phyloP scores from a whole-genome alignment of 75 land plant genomes.

The Selaginella moellendorffii region DNA sequence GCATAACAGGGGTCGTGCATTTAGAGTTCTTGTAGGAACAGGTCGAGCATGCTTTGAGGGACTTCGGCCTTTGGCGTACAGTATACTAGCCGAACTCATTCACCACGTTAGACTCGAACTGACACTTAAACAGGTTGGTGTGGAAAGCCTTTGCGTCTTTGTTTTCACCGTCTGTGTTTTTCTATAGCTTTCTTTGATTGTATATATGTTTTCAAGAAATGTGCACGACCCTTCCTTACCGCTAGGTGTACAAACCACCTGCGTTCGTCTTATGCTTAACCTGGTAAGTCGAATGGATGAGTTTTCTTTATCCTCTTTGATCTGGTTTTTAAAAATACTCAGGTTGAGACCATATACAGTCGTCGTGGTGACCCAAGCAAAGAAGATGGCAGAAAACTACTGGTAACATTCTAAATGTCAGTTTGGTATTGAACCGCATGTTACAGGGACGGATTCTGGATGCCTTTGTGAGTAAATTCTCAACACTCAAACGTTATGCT shows the following conservation, averaged over 20 bases:
- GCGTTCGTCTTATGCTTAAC: slow-evolving; percentile 96
- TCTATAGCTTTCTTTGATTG: slow-evolving; percentile 81
- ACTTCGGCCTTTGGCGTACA: slow-evolving; percentile 91
- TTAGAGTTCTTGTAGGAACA: slow-evolving; percentile 92
- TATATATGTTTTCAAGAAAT: slow-evolving; percentile 92
- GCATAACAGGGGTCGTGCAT: background rate
- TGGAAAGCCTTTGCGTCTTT: no score
- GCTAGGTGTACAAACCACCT: slow-evolving; percentile 87
- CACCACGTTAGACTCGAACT: slow-evolving; percentile 91
- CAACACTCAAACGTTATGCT: slow-evolving; percentile 72
- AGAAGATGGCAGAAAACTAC: slow-evolving; percentile 81
- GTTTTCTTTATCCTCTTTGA: background rate
- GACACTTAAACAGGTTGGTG: slow-evolving; percentile 58
- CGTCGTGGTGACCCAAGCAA: slow-evolving; percentile 70
- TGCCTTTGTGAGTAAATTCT: slow-evolving; percentile 98
- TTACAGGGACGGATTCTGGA: slow-evolving; percentile 88
- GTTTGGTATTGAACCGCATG: background rate
- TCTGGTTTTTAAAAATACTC: no score
- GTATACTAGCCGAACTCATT: slow-evolving; percentile 89
- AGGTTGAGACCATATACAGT: slow-evolving; percentile 96
- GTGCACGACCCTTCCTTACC: slow-evolving; percentile 95
- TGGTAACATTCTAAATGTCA: slow-evolving; percentile 35
- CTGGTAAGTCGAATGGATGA: slow-evolving; percentile 36
- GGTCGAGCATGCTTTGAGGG: slow-evolving; percentile 92
- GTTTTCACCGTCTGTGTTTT: background rate